Evolutionary conservation across 1,284 basidiomycete genomes (phyloP).

Genomic region (Leccinum olivaceoglutinosum): DNA sequence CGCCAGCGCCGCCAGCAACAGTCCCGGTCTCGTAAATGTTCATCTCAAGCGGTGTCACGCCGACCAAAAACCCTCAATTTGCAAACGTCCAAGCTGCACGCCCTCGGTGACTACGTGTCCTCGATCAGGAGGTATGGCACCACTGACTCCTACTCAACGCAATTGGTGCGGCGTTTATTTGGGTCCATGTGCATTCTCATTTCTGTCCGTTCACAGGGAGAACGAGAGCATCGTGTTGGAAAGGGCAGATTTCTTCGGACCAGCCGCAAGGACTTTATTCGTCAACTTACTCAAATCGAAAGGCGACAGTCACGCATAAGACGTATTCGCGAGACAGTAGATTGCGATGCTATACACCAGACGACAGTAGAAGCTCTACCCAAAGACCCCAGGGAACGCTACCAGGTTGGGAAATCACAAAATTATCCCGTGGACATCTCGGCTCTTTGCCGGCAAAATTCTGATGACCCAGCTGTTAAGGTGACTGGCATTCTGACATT

Average conservation of each 20-base stretch:
- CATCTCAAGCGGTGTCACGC: neutral
- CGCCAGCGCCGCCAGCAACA: neutral
- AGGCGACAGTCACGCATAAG: neutral
- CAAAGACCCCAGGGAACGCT: neutral
- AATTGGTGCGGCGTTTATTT: neutral
- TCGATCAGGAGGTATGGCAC: neutral
- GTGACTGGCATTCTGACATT: accelerated
- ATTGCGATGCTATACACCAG: neutral
- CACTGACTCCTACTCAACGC: neutral
- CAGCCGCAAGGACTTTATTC: neutral
- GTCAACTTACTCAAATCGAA: neutral
- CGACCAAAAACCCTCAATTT: neutral
- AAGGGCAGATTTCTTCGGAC: neutral
- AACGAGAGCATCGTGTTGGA: neutral
- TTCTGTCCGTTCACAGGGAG: neutral
- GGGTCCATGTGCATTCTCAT: neutral
- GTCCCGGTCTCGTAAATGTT: neutral
- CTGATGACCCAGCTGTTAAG: neutral
- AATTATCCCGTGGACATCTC: neutral
- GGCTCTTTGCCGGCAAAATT: neutral
- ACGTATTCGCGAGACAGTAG: neutral
- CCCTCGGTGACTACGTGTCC: neutral
- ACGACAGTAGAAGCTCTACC: neutral
- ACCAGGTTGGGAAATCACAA: neutral
- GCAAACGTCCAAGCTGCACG: neutral